phyloP scores from a whole-genome alignment of 192 early-diverging fungal species.

The Rhizophagus prolifer region DNA sequence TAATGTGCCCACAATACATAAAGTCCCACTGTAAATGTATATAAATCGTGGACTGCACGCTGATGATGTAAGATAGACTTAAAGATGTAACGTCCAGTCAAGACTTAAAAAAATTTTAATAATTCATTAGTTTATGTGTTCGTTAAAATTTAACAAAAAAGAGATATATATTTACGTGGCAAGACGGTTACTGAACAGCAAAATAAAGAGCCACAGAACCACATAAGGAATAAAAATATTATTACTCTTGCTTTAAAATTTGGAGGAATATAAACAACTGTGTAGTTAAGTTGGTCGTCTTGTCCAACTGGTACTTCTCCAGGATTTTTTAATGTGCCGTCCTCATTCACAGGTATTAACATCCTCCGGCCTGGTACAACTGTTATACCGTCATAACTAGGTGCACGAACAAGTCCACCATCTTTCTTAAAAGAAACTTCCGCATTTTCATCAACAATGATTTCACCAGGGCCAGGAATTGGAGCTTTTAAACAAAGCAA shows the following conservation, averaged over 20 bases:
- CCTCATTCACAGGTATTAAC: constrained; percentile 72
- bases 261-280: constrained; percentile 81
- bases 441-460: constrained; percentile 43
- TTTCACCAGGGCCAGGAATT: constrained; percentile 55
- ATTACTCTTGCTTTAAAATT: constrained; percentile 62
- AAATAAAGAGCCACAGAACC: constrained; percentile 53
- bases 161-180: constrained; percentile 37
- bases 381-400: constrained; percentile 80
- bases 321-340: constrained; percentile 53
- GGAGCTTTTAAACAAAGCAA: constrained; percentile 49
- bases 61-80: constrained; percentile 45
- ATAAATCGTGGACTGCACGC: constrained; percentile 73
- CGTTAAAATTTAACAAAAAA: not conserved
- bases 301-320: constrained; percentile 64
- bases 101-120: constrained; percentile 42
- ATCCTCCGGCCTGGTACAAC: constrained; percentile 77
- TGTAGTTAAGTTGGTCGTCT: constrained; percentile 67
- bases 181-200: constrained; percentile 48
- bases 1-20: constrained; percentile 44
- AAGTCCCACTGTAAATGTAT: constrained; percentile 71
- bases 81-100: constrained; percentile 57
- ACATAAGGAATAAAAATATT: constrained; percentile 53
- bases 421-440: constrained; percentile 58
- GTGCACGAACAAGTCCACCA: constrained; percentile 76
- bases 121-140: not conserved